phyloP scores from a whole-genome alignment of 2,329 filamentous ascomycete species.

The Fusarium sp. region DNA sequence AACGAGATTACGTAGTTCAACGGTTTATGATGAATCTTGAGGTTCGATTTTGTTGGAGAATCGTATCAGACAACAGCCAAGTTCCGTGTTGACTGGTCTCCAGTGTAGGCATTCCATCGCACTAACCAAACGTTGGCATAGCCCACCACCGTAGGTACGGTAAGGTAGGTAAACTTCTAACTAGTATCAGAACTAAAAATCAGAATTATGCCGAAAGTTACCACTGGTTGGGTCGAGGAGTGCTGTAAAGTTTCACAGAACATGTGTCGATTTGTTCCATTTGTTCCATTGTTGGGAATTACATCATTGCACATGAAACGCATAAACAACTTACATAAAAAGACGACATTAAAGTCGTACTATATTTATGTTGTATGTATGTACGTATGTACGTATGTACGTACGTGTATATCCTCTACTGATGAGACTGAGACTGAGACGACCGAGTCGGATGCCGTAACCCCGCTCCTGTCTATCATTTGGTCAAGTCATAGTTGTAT shows the following conservation, averaged over 20 bases:
- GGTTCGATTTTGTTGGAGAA: neutral
- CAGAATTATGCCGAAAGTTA: neutral
- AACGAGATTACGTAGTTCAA: constrained; percentile 22
- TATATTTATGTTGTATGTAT: neutral
- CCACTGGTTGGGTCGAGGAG: neutral
- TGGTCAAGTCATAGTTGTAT: neutral
- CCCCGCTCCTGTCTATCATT: constrained; percentile 11
- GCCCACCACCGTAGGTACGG: neutral
- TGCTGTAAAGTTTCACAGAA: constrained; percentile 12
- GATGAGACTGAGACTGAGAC: neutral
- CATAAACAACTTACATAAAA: constrained; percentile 20
- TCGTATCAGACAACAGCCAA: neutral
- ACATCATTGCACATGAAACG: constrained; percentile 27
- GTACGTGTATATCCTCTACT: neutral
- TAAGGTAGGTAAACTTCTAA: too few species aligned
- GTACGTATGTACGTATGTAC: neutral
- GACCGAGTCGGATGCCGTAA: constrained; percentile 26
- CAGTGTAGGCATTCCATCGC: neutral
- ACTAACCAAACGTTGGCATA: neutral
- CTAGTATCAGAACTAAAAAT: neutral
- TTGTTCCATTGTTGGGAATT: constrained; percentile 16
- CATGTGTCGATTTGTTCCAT: constrained; percentile 24
- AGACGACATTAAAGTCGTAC: constrained; percentile 9
- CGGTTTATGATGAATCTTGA: neutral
- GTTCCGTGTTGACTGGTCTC: neutral